Conservation (phyloP, 2,329 filamentous ascomycete genomes). For the Aschersonia sp. region DNA sequence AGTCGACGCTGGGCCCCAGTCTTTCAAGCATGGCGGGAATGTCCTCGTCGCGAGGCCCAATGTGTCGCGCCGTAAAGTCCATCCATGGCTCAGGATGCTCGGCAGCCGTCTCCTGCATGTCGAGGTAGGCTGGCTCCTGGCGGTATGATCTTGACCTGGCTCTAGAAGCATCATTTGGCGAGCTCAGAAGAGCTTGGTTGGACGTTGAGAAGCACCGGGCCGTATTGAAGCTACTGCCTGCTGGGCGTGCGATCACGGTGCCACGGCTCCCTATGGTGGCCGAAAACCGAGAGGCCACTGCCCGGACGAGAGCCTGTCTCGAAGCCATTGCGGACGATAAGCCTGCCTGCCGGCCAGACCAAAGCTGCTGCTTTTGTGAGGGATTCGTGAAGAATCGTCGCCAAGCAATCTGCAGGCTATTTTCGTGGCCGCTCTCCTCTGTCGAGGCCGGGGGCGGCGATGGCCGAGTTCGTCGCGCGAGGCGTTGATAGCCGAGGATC, state of each 20-base stretch:
- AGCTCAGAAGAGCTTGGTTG: slow-evolving; percentile 3
- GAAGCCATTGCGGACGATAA: slow-evolving; percentile 11
- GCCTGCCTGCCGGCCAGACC: background rate
- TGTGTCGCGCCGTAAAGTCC: slow-evolving; percentile 65
- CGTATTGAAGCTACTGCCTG: slow-evolving; percentile 4
- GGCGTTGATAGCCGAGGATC: too few relatives aligned
- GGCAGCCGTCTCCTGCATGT: slow-evolving; percentile 9
- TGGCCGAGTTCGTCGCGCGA: too few relatives aligned
- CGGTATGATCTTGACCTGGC: slow-evolving; percentile 6
- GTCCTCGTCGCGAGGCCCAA: slow-evolving; percentile 62
- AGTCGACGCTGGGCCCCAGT: slow-evolving; percentile 58
- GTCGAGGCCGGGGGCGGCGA: too few relatives aligned
- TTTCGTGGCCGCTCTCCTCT: too few relatives aligned
- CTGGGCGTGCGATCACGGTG: slow-evolving; percentile 1
- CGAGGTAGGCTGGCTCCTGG: slow-evolving; percentile 9
- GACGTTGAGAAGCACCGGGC: slow-evolving; percentile 7
- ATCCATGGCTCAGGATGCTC: slow-evolving; percentile 10
- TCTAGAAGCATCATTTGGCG: slow-evolving; percentile 3
- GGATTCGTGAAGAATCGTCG: too few relatives aligned
- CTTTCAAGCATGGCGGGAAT: slow-evolving; percentile 65
- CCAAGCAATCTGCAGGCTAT: too few relatives aligned
- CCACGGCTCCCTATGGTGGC: slow-evolving; percentile 4
- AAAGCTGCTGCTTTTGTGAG: background rate
- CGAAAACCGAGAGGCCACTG: slow-evolving; percentile 8
- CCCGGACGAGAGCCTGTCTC: slow-evolving; percentile 11